Conservation (phyloP, 83 land plant species). For the Diphasiastrum complanatum region DNA sequence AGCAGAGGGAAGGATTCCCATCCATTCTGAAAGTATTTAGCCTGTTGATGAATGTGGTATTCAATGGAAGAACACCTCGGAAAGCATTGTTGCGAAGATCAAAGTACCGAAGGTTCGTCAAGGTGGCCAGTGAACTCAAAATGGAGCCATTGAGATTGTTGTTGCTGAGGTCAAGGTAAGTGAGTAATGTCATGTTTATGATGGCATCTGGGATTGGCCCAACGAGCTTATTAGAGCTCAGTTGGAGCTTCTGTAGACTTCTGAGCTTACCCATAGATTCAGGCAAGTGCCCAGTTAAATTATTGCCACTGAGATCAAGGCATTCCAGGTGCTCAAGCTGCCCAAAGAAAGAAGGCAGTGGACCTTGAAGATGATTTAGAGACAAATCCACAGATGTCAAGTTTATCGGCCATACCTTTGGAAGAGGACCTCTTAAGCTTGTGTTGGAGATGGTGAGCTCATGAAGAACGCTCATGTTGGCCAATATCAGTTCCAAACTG, state of each 20-base stretch:
- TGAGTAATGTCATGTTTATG: conserved; percentile 26
- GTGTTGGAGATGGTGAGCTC: conserved; percentile 45
- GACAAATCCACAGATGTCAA: conserved; percentile 47
- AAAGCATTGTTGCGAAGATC: conserved; percentile 49
- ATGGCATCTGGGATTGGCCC: conserved; percentile 39
- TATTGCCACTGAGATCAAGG: conserved; percentile 40
- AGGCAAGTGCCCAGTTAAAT: conserved; percentile 38
- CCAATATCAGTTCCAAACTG: conserved; percentile 41
- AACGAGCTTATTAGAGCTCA: conserved; percentile 37
- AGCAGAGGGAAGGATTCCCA: conserved; percentile 48
- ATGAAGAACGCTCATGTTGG: conserved; percentile 37
- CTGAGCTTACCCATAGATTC: conserved; percentile 34
- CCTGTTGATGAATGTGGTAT: conserved; percentile 36
- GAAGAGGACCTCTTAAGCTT: conserved; percentile 50
- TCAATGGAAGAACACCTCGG: conserved; percentile 60
- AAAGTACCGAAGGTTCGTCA: conserved; percentile 37
- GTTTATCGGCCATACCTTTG: conserved; percentile 40
- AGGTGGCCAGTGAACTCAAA: conserved; percentile 34
- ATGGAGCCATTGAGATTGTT: conserved; percentile 51
- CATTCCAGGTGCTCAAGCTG: conserved; percentile 23
- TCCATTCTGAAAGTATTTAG: conserved; percentile 45
- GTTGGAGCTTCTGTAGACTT: conserved; percentile 32
- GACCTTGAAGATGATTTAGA: conserved; percentile 37
- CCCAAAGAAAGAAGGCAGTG: conserved; percentile 33
- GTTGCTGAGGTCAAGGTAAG: conserved; percentile 44